Evolutionary conservation across 1,284 basidiomycete species (phyloP), one percentile per base, ranked within the genome.

Genomic region (Coniferiporia weirii): DNA sequence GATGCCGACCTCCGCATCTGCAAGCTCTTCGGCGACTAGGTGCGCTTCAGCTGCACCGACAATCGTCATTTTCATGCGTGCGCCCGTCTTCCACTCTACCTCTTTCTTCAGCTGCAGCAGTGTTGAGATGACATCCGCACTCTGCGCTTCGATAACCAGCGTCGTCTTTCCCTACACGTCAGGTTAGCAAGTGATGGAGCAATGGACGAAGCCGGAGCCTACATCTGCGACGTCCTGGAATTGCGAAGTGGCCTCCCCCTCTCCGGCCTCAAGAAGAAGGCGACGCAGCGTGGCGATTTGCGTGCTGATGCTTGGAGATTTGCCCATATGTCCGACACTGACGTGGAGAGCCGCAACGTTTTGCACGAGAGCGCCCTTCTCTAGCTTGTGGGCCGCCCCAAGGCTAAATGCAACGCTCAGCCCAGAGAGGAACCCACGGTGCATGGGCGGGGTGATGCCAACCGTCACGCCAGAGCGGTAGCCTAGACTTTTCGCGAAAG

Each of bases 331-430:
- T 34, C 64, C 64, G 20, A 81, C 65, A 5, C 65, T 66, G 60
- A 81, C 68, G 61, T 80, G 79, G 5, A 80, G 65, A 0, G 80
- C 80, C 0, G 73, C 71, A 13, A 72, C 69, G 1, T 74, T 69
- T 52, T 75, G 70, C 44, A 76, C 62, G 32, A 83, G 70, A 4
- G 80, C 78, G 4, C 69, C 68, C 0, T 64, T 52, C 12, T 72
- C 71, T 9, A 82, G 72, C 7, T 74, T 68, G 54, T 76, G 70
- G 9, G 61, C 58, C 0, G 74, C 75, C 0, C 67, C 66, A 0
- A 78, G 76, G 12, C 75, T 74, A 71, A 82, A 82, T 1, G 78
- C 75, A 52, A 74, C 75, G 4, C 77, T 80, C 22, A 83, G 67
- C 7, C 83, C 84, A 0, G 70, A 62, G 61, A 78, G 68, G 61